These are phyloP conservation scores for Kalanchoe fedtschenkoi DNA, from an alignment of 164 flowering plant species.

Conservation along the genomic window DNA sequence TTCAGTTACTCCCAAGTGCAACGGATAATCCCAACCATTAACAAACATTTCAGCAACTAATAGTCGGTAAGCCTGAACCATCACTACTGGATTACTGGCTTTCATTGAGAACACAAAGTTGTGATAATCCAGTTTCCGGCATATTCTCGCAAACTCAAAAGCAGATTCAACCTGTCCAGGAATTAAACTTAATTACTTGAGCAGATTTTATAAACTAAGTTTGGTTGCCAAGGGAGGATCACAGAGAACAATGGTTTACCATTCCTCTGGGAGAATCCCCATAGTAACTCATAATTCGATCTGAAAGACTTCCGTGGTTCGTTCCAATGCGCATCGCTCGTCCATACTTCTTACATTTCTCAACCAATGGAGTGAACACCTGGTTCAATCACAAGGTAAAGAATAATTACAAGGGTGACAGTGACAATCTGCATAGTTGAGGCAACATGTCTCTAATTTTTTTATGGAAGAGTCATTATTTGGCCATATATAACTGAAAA, in stretches of 20 bases:
- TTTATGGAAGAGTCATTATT: neutral
- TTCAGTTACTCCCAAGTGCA: slow-evolving; percentile 97
- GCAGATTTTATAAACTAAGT: no score
- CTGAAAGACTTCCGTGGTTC: slow-evolving; percentile 97
- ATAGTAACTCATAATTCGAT: slow-evolving; percentile 97
- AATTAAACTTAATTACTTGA: neutral
- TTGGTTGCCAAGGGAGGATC: neutral
- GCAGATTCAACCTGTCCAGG: slow-evolving; percentile 88
- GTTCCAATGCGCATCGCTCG: slow-evolving; percentile 99
- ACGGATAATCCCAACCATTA: slow-evolving; percentile 94
- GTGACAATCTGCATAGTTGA: neutral
- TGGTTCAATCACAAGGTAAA: slow-evolving; percentile 14
- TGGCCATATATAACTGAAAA: neutral
- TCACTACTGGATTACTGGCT: slow-evolving; percentile 96
- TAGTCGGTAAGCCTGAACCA: slow-evolving; percentile 95
- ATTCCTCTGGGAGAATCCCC: slow-evolving; percentile 99
- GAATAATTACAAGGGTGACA: neutral
- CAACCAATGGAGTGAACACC: slow-evolving; percentile 92
- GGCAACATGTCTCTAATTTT: neutral
- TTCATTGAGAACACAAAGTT: slow-evolving; percentile 97
- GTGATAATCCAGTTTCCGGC: slow-evolving; percentile 83
- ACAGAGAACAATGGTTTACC: slow-evolving; percentile 27
- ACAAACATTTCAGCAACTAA: slow-evolving; percentile 96
- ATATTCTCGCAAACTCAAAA: slow-evolving; percentile 94
- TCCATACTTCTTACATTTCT: slow-evolving; percentile 94